These are phyloP conservation scores for Podosphaera fusca DNA, from an alignment of 2,329 filamentous ascomycete species.

Conservation along the genomic window DNA sequence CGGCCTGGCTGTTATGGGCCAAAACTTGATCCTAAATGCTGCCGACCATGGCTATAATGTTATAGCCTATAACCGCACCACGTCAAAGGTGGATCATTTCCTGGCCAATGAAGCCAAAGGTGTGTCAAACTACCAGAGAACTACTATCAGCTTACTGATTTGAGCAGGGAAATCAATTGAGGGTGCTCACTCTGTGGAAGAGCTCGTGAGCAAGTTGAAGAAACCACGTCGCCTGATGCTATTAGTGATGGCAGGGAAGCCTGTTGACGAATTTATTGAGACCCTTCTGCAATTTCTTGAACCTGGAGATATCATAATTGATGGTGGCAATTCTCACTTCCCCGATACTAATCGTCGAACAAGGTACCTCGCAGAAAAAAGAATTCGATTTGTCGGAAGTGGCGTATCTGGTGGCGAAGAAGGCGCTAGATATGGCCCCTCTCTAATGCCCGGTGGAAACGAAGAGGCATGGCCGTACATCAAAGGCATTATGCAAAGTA, in stretches of 20 bases:
- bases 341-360: constrained; percentile 96
- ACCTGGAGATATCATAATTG: constrained; percentile 91
- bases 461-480: constrained; percentile 95
- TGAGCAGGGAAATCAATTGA: constrained; percentile 64
- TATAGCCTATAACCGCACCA: constrained; percentile 94
- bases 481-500: constrained; percentile 97
- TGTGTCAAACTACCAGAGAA: constrained; percentile 15
- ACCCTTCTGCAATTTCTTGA: constrained; percentile 65
- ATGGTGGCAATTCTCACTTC: constrained; percentile 98
- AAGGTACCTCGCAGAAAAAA: constrained; percentile 66
- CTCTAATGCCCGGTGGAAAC: constrained; percentile 96
- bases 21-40: constrained; percentile 79
- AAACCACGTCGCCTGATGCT: constrained; percentile 92
- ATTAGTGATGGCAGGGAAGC: constrained; percentile 93
- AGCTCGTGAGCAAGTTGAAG: constrained; percentile 95
- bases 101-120: constrained; percentile 75
- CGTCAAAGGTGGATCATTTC: constrained; percentile 93
- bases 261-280: constrained; percentile 98
- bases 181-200: constrained; percentile 78
- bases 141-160: constrained; percentile 2
- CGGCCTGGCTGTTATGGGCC: constrained; percentile 74
- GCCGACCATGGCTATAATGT: constrained; percentile 89
- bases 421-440: constrained; percentile 91
- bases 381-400: constrained; percentile 83
- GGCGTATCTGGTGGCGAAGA: constrained; percentile 99